Conservation (phyloP, 2,329 filamentous ascomycete genomes). For the Fusarium bactridioides region DNA sequence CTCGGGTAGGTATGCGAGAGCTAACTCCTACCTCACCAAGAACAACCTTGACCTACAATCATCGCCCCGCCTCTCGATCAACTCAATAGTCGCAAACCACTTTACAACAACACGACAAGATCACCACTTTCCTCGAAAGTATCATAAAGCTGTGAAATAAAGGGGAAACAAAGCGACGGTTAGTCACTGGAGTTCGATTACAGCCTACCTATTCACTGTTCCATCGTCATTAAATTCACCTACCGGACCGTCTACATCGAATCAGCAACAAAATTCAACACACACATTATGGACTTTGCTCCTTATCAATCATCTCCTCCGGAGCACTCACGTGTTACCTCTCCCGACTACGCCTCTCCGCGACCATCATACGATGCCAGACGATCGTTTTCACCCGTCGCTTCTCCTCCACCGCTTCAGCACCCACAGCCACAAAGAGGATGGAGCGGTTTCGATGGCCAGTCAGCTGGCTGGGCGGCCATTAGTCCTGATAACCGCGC, state of each 20-base stretch:
- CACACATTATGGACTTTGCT: slow-evolving; percentile 82
- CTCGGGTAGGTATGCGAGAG: background rate
- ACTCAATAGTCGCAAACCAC: background rate
- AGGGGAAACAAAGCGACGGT: background rate
- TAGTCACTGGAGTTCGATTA: background rate
- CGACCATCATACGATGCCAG: slow-evolving; percentile 64
- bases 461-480: slow-evolving; percentile 43
- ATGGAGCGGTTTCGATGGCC: slow-evolving; percentile 56
- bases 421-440: slow-evolving; percentile 65
- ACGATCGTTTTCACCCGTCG: slow-evolving; percentile 61
- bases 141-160: background rate
- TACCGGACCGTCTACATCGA: background rate
- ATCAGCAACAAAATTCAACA: background rate
- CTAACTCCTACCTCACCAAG: background rate
- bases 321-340: slow-evolving; percentile 82
- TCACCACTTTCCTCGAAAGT: background rate
- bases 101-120: background rate
- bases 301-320: slow-evolving; percentile 95
- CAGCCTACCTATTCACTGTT: background rate
- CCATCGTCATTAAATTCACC: background rate
- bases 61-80: slow-evolving; percentile 23
- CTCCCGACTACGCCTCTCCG: slow-evolving; percentile 66
- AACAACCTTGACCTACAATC: slow-evolving; percentile 14
- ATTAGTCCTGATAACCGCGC: slow-evolving; percentile 31
- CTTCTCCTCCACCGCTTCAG: slow-evolving; percentile 52